A percentile compares a stretch with the other conserved stretches of the same genome.
Evolutionary conservation across 345 rosid species (phyloP).

Genomic region (Melaleuca quinquenervia): DNA sequence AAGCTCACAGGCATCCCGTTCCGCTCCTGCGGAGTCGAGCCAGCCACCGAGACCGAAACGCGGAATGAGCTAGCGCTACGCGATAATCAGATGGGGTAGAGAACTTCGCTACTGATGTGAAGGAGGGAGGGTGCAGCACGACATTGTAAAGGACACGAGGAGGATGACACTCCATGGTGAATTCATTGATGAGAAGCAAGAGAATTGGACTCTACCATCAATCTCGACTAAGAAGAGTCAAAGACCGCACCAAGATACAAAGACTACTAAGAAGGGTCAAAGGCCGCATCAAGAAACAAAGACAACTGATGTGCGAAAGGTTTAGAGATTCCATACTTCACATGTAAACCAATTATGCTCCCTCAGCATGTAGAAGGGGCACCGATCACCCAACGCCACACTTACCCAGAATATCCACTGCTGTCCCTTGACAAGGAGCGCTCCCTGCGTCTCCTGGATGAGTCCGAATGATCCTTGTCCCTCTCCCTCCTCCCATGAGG

Average conservation of each 20-base stretch:
- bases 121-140: background rate
- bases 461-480: conserved; percentile 17
- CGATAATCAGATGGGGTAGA: accelerated
- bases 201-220: background rate
- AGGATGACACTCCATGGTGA: background rate
- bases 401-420: background rate
- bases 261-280: background rate
- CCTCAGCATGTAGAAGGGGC: background rate
- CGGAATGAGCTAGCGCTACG: background rate
- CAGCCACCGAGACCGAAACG: background rate
- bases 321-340: background rate
- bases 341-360: background rate
- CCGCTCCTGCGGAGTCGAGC: background rate
- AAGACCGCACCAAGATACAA: background rate
- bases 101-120: background rate
- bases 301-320: background rate
- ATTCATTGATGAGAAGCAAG: background rate
- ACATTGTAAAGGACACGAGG: background rate
- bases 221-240: background rate
- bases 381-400: background rate
- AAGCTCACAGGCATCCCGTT: no score
- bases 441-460: conserved; percentile 26
- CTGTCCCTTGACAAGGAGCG: background rate
- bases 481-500: conserved; percentile 20
- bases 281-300: no score